Evolutionary conservation across 2,329 filamentous ascomycete genomes (phyloP).

Genomic region (Colletotrichum paranaense): DNA sequence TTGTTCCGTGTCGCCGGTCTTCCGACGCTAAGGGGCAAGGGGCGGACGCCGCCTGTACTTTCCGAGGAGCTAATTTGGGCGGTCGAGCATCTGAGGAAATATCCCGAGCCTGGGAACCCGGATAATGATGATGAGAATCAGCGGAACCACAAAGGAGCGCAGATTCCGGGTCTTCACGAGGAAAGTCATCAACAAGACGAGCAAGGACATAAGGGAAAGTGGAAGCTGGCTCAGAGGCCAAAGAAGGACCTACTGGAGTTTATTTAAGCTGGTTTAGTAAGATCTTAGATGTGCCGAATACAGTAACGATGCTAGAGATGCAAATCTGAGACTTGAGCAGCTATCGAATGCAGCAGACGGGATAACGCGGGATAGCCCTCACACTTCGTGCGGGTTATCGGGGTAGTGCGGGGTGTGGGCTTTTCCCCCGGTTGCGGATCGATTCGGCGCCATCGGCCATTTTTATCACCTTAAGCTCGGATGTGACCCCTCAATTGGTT

Average conservation of each 20-base stretch:
- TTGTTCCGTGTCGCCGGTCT: constrained; percentile 63
- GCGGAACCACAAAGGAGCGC: neutral
- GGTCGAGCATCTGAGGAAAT: constrained; percentile 59
- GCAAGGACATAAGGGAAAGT: neutral
- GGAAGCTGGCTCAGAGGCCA: neutral
- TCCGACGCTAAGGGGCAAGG: constrained; percentile 57
- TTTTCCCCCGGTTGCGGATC: neutral
- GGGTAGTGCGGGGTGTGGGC: neutral
- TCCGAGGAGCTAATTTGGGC: constrained; percentile 58
- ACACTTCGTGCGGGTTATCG: neutral
- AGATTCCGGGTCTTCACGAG: neutral
- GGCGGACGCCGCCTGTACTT: constrained; percentile 57
- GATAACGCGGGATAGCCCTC: neutral
- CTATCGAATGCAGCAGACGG: neutral
- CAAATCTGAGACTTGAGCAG: no score
- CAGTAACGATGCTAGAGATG: no score
- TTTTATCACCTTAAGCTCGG: neutral
- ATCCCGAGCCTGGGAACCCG: constrained; percentile 49
- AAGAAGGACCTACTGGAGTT: constrained; percentile 27
- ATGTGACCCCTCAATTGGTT: neutral
- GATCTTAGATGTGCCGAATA: neutral
- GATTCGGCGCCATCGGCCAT: neutral
- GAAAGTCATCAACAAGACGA: neutral
- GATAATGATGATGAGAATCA: neutral
- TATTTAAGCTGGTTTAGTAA: neutral